Conservation (phyloP, 345 rosid species). For the Balakata baccata region DNA sequence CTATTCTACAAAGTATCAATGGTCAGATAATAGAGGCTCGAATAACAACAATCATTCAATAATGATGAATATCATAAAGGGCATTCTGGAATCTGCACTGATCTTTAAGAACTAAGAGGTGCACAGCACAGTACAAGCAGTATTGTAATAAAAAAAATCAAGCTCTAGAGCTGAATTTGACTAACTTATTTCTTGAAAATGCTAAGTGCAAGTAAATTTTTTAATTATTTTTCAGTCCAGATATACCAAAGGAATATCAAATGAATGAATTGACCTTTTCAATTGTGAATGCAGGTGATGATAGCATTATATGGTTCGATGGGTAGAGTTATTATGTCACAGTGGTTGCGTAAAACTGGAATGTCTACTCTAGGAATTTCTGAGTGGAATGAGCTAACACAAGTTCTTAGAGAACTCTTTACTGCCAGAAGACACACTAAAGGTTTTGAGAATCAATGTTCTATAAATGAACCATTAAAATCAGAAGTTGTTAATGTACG, state of each 20-base stretch:
- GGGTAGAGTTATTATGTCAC: slow-evolving; percentile 58
- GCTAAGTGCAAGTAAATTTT: neutral
- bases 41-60: no score
- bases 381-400: slow-evolving; percentile 83
- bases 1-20: neutral
- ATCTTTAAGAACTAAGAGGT: neutral
- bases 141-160: neutral
- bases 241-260: neutral
- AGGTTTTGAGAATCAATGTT: slow-evolving; percentile 41
- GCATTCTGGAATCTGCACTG: neutral
- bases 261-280: neutral
- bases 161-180: neutral
- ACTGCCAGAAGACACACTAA: slow-evolving; percentile 30
- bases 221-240: neutral
- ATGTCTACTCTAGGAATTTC: slow-evolving; percentile 61
- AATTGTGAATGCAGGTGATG: slow-evolving; percentile 54
- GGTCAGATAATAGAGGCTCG: neutral
- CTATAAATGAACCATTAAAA: slow-evolving; percentile 36
- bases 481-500: slow-evolving; percentile 37
- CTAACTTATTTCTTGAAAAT: neutral
- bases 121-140: neutral
- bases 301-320: slow-evolving; percentile 66
- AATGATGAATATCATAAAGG: neutral
- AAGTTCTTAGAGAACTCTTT: slow-evolving; percentile 59
- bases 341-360: slow-evolving; percentile 67